Percentiles rank a stretch among this genome's conserved stretches.
These are phyloP conservation scores for Leccinum aurantiacum DNA, from an alignment of 768 basidiomycete species.

Conservation along the genomic window DNA sequence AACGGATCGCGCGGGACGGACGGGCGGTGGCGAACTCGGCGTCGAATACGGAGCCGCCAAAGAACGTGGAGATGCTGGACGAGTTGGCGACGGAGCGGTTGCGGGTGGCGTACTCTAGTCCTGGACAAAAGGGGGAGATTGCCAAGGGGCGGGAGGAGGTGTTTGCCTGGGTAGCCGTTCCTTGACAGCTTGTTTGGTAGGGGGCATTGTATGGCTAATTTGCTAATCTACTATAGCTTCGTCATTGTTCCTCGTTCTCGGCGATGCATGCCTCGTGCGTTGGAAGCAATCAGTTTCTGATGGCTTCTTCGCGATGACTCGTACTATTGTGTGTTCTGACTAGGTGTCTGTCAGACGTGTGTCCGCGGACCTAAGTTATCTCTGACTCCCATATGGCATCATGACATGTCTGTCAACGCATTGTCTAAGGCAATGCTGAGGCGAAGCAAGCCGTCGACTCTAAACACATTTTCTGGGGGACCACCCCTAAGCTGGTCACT, in stretches of 20 bases:
- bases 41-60: slow-evolving; percentile 57
- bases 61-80: slow-evolving; percentile 58
- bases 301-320: not conserved
- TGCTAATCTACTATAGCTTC: slow-evolving; percentile 3
- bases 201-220: not conserved
- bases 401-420: too few species aligned
- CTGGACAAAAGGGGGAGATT: slow-evolving; percentile 36
- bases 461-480: too few species aligned
- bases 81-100: slow-evolving; percentile 73
- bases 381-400: too few species aligned
- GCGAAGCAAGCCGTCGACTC: too few species aligned
- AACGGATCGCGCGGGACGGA: slow-evolving; percentile 48
- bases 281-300: not conserved
- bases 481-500: not conserved
- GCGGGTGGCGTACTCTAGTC: slow-evolving; percentile 57
- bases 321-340: too few species aligned
- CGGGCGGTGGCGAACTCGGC: slow-evolving; percentile 43
- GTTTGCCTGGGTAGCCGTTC: slow-evolving; percentile 42
- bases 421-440: too few species aligned
- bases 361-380: too few species aligned
- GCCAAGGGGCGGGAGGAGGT: slow-evolving; percentile 45
- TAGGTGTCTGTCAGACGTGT: too few species aligned
- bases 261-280: not conserved
- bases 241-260: not conserved
- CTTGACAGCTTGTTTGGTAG: slow-evolving; percentile 11